Conservation (phyloP, 2,329 filamentous ascomycete species). For the Pyrenophora tritici-repentis region DNA sequence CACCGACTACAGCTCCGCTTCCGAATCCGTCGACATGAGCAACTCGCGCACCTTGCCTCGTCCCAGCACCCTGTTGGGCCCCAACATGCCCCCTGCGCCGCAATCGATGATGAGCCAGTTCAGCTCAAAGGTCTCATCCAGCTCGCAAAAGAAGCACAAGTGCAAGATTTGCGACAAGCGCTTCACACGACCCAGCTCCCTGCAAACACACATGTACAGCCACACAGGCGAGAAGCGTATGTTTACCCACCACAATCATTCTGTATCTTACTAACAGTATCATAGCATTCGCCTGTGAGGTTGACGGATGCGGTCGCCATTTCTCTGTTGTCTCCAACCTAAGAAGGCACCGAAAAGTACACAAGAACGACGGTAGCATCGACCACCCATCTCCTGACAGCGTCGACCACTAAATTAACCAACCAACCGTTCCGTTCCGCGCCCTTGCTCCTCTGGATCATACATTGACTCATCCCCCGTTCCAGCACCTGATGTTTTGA, state of each 20-base stretch:
- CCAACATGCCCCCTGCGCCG: slow-evolving; percentile 75
- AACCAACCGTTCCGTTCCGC: slow-evolving; percentile 15
- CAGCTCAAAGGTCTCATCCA: slow-evolving; percentile 93
- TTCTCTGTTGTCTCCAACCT: slow-evolving; percentile 98
- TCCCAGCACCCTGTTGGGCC: slow-evolving; percentile 67
- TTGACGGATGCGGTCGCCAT: slow-evolving; percentile 91
- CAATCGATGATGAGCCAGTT: slow-evolving; percentile 99
- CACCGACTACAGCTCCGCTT: slow-evolving; percentile 91
- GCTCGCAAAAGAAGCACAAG: slow-evolving; percentile 99
- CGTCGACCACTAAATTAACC: slow-evolving; percentile 32
- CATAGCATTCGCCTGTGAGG: slow-evolving; percentile 88
- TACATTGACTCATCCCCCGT: slow-evolving; percentile 2
- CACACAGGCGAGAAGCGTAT: slow-evolving; percentile 98
- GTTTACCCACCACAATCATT: slow-evolving; percentile 47
- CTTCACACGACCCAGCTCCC: slow-evolving; percentile 89
- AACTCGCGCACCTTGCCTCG: slow-evolving; percentile 82
- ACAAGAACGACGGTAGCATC: slow-evolving; percentile 70
- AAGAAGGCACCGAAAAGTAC: slow-evolving; percentile 91
- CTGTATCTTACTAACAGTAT: slow-evolving; percentile 10
- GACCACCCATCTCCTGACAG: slow-evolving; percentile 57
- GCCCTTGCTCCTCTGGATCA: slow-evolving; percentile 12
- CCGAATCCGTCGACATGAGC: slow-evolving; percentile 79
- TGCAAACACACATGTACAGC: slow-evolving; percentile 98
- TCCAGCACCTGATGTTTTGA: slow-evolving; percentile 33
- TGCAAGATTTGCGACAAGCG: slow-evolving; percentile 99